Percentiles rank a stretch among this genome's conserved stretches.
These are phyloP conservation scores for Hypoxylon sp. DNA, from an alignment of 2,329 filamentous ascomycete genomes.

Conservation along the genomic window DNA sequence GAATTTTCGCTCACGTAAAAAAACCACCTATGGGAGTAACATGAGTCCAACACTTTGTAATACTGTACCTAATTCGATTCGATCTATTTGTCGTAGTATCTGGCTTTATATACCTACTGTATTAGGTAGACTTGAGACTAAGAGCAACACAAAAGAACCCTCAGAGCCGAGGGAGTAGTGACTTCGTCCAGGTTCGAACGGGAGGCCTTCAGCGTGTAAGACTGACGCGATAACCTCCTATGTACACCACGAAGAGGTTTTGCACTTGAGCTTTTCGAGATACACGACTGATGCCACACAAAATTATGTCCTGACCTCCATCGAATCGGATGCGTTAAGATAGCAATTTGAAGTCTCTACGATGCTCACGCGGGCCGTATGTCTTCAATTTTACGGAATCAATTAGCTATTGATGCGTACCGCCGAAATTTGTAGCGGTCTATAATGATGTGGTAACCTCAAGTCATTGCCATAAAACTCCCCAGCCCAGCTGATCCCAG, in stretches of 20 bases:
- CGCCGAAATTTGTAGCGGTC: slow-evolving; percentile 24
- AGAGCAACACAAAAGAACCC: too few species aligned
- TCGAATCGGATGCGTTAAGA: too few species aligned
- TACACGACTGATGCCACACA: too few species aligned
- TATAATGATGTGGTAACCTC: slow-evolving; percentile 28
- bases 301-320: too few species aligned
- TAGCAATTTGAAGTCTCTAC: neutral
- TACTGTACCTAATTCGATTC: neutral
- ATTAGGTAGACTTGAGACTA: too few species aligned
- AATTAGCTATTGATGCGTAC: slow-evolving; percentile 41
- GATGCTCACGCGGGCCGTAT: neutral
- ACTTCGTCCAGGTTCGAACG: slow-evolving; percentile 49
- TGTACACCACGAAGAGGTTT: too few species aligned
- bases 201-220: slow-evolving; percentile 57
- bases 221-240: slow-evolving; percentile 63
- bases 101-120: too few species aligned
- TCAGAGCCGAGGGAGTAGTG: neutral
- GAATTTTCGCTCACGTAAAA: slow-evolving; percentile 1
- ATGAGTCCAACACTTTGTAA: neutral
- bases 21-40: neutral
- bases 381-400: slow-evolving; percentile 31
- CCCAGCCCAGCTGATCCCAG: slow-evolving; percentile 42
- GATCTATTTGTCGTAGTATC: too few species aligned
- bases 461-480: slow-evolving; percentile 30
- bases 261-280: too few species aligned